Base-by-base conservation (phyloP, 108 stramenopile genomes). In the Conticribra weissflogii region DNA sequence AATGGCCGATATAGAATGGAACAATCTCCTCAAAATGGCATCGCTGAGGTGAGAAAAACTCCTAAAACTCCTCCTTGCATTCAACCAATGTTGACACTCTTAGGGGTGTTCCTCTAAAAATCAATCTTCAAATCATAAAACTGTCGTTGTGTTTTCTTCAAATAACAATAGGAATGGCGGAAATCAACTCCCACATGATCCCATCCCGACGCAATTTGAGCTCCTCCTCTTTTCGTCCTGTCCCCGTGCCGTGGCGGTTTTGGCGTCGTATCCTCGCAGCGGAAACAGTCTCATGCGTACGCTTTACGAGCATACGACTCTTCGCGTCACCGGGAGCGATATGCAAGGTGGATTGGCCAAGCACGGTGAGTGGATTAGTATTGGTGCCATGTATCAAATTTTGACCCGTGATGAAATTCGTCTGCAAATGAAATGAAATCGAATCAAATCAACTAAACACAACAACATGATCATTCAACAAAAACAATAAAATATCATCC, bases 261-360 rank as follows among this genome's bases (percentile, higher is more conserved):
- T 95, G 70, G 90, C 88, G 19, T 89, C 88, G 14, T 95, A 95
- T 74, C 94, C 94, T 34, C 83, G 94, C 5, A 78, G 74, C 52
- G 94, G 94, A 0, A 95, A 95, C 60, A 87, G 87, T 56, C 79
- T 91, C 45, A 62, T 89, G 70, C 82, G 94, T 36, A 86, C 72
- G n/a, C 60, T 92, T 44, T 83, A 89, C 34, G 94, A 95, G 76
- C 82, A 79, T 49, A 75, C 79, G 1, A 84, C 85, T 8, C 75
- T 88, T 24, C 82, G 89, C 32, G 86, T 94, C 14, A 96, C 97
- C 16, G 97, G 97, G 44, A 93, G 92, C 74, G 97, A 97, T 69
- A 94, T 93, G 64, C 83, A 88, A 29, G 85, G 95, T 28, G 90
- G 93, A 30, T 68, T 97, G 55, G 73, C 82, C 28, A 78, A 80